Percentiles rank a stretch among this genome's conserved stretches.
Conservation (phyloP, 2,329 filamentous ascomycete species). For the Monilinia aucupariae region DNA sequence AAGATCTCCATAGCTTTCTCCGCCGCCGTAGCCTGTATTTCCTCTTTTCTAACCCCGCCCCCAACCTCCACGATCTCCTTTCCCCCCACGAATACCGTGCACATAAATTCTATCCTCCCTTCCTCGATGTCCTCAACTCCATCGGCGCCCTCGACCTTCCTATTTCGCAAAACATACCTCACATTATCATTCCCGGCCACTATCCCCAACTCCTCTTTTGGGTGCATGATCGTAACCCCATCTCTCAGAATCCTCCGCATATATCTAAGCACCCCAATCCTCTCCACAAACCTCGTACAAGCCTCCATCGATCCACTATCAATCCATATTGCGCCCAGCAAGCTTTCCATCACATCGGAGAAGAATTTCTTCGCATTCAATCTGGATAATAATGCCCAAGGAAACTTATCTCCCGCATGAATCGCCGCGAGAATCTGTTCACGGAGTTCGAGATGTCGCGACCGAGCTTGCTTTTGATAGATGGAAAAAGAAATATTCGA, state of each 20-base stretch:
- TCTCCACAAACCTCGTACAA: conserved; percentile 56
- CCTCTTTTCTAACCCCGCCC: conserved; percentile 45
- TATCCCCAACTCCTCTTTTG: conserved; percentile 63
- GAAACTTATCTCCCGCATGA: conserved; percentile 51
- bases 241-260: conserved; percentile 42
- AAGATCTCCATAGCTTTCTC: conserved; percentile 43
- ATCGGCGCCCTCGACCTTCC: background rate
- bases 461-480: conserved; percentile 37
- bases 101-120: conserved; percentile 35
- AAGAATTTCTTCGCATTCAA: conserved; percentile 70
- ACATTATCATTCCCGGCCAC: conserved; percentile 50
- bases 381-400: conserved; percentile 67
- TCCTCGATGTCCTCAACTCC: background rate
- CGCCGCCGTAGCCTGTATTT: conserved; percentile 53
- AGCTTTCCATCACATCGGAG: conserved; percentile 75
- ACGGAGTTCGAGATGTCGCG: conserved; percentile 39
- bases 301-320: conserved; percentile 61
- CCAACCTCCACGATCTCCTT: conserved; percentile 42
- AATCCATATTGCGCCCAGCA: conserved; percentile 78
- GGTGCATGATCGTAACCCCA: conserved; percentile 53
- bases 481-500: conserved; percentile 43
- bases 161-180: conserved; percentile 44
- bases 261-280: conserved; percentile 59
- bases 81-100: conserved; percentile 46
- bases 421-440: conserved; percentile 47